Conservation (phyloP, 2,329 filamentous ascomycete genomes). For the Penicillium decumbens region DNA sequence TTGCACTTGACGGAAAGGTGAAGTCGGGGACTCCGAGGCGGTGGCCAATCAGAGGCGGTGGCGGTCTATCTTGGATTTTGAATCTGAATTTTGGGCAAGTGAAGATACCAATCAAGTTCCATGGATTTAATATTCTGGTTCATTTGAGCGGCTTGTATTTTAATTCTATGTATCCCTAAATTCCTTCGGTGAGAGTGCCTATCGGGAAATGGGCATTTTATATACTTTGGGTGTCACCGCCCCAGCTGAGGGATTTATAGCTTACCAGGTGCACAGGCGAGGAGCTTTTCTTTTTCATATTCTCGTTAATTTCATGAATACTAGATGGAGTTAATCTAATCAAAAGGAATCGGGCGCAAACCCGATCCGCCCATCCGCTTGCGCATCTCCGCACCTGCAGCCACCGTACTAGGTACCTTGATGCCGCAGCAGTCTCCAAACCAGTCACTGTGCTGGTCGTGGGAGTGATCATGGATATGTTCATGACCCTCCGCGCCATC, state of each 20-base stretch:
- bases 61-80: neutral
- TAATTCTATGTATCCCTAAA: neutral
- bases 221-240: neutral
- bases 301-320: neutral
- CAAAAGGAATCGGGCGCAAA: slow-evolving; percentile 55
- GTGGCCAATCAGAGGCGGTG: slow-evolving; percentile 19
- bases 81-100: neutral
- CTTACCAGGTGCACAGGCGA: neutral
- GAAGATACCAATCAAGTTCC: neutral
- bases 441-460: slow-evolving; percentile 54
- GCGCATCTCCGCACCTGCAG: slow-evolving; percentile 81
- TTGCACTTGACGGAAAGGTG: neutral
- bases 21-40: slow-evolving; percentile 4
- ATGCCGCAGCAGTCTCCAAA: slow-evolving; percentile 99
- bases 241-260: neutral
- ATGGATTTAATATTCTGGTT: neutral
- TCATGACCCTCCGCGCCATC: slow-evolving; percentile 49
- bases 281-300: neutral
- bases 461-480: slow-evolving; percentile 60
- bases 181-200: no score
- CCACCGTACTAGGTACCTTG: slow-evolving; percentile 89
- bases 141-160: no score
- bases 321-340: slow-evolving; percentile 27
- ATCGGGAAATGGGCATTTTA: neutral
- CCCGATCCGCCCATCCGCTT: slow-evolving; percentile 64